Evolutionary conservation across 805 yeast genomes (phyloP).

Genomic region (Candida jianshihensis): DNA sequence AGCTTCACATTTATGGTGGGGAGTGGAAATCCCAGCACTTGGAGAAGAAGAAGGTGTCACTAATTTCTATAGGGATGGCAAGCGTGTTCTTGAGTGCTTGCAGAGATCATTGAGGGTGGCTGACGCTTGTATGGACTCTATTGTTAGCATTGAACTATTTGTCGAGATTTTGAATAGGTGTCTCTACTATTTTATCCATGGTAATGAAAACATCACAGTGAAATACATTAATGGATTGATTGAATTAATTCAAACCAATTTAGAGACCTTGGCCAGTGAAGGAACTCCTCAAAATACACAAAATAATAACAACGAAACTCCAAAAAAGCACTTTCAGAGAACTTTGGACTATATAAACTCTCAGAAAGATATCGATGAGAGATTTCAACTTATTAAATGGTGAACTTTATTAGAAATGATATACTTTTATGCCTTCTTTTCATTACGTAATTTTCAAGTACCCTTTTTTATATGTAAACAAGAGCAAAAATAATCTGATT

Average conservation of each 20-base stretch:
- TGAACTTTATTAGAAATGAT: too few species aligned
- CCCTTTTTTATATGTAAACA: too few species aligned
- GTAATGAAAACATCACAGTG: slow-evolving; percentile 59
- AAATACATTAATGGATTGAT: slow-evolving; percentile 81
- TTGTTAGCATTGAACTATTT: slow-evolving; percentile 71
- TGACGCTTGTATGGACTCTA: slow-evolving; percentile 84
- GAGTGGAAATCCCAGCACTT: slow-evolving; percentile 50
- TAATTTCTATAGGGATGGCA: slow-evolving; percentile 41
- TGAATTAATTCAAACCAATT: slow-evolving; percentile 66
- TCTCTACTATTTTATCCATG: slow-evolving; percentile 77
- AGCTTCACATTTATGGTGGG: slow-evolving; percentile 94
- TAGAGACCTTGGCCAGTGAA: slow-evolving; percentile 24
- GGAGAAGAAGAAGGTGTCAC: slow-evolving; percentile 40
- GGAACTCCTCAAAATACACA: not conserved
- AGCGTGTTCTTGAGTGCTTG: slow-evolving; percentile 83
- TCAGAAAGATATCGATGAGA: slow-evolving; percentile 63
- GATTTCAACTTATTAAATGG: slow-evolving; percentile 49
- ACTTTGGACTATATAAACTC: slow-evolving; percentile 63
- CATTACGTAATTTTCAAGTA: too few species aligned
- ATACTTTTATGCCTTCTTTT: too few species aligned
- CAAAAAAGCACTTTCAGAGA: slow-evolving; percentile 53
- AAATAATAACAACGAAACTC: slow-evolving; percentile 13
- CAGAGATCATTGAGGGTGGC: slow-evolving; percentile 86
- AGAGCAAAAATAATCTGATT: too few species aligned
- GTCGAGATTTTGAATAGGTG: slow-evolving; percentile 86